phyloP scores from a whole-genome alignment of 306 rosid species.

The Casuarina equisetifolia region DNA sequence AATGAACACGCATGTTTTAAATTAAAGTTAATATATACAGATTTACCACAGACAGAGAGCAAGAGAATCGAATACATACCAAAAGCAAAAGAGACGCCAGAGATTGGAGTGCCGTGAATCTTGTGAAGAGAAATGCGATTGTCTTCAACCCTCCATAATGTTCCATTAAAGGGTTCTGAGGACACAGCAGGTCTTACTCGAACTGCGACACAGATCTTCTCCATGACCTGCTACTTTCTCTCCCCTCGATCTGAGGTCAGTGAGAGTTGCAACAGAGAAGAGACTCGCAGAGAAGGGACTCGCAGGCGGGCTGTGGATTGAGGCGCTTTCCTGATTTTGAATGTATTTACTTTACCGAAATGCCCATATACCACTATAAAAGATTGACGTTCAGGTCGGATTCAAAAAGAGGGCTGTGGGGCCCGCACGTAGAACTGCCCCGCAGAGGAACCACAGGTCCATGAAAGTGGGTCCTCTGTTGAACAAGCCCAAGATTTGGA shows the following conservation, averaged over 20 bases:
- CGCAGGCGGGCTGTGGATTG: constrained; percentile 20
- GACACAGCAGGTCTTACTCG: constrained; percentile 69
- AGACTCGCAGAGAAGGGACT: neutral
- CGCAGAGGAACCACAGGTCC: no score
- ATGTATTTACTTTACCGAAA: constrained; percentile 6
- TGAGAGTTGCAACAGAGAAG: neutral
- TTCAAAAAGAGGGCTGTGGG: neutral
- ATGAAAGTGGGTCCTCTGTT: no score
- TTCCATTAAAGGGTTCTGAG: constrained; percentile 47
- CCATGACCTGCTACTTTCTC: constrained; percentile 44
- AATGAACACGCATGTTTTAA: neutral
- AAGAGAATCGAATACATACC: constrained; percentile 35
- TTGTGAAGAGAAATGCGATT: constrained; percentile 87
- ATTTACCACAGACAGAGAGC: neutral
- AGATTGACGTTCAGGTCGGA: neutral
- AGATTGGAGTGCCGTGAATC: constrained; percentile 74
- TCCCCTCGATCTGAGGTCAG: neutral
- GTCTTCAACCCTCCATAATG: constrained; percentile 80
- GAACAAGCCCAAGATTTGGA: no score
- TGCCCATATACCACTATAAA: neutral
- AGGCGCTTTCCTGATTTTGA: neutral
- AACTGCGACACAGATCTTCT: constrained; percentile 91
- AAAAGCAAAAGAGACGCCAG: constrained; percentile 72
- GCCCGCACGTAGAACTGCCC: neutral
- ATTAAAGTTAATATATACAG: neutral